A percentile compares a stretch with the other conserved stretches of the same genome.
Conservation (phyloP, 495 filamentous ascomycete species). For the Neurospora sp. region DNA sequence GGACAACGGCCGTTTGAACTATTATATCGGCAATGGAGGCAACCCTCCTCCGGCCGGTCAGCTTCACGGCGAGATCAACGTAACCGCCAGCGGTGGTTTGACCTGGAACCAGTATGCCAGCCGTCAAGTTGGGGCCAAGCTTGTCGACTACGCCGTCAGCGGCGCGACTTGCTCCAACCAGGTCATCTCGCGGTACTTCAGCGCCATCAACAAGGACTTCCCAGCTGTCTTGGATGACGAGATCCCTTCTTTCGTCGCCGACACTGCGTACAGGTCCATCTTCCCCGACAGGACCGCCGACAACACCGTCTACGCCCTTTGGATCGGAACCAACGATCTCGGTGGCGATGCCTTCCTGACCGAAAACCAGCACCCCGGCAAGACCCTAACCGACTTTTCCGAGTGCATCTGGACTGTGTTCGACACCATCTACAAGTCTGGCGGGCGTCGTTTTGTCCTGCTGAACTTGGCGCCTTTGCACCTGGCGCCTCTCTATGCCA, state of each 20-base stretch:
- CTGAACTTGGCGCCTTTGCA: conserved; percentile 57
- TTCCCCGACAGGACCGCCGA: conserved; percentile 40
- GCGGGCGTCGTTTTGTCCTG: conserved; percentile 59
- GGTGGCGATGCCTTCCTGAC: conserved; percentile 52
- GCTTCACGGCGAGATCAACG: conserved; percentile 30
- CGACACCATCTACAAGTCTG: conserved; percentile 49
- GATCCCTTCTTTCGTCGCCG: conserved; percentile 56
- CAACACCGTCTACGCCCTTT: conserved; percentile 62
- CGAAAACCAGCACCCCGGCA: conserved; percentile 47
- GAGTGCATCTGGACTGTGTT: conserved; percentile 54
- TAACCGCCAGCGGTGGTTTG: conserved; percentile 51
- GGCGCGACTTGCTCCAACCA: conserved; percentile 63
- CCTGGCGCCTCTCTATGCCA: conserved; percentile 49
- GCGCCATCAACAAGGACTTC: conserved; percentile 39
- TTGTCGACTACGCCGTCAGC: conserved; percentile 64
- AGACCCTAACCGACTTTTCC: conserved; percentile 50
- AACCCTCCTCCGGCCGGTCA: conserved; percentile 50
- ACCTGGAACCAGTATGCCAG: conserved; percentile 57
- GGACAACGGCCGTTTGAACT: conserved; percentile 54
- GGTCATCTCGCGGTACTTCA: conserved; percentile 43
- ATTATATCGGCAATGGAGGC: conserved; percentile 49
- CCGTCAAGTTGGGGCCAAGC: conserved; percentile 41
- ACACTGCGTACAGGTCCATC: conserved; percentile 38
- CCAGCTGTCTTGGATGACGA: conserved; percentile 59
- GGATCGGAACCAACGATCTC: conserved; percentile 74